Conservation (phyloP, 2,329 filamentous ascomycete genomes). For the Didymella keratinophila region DNA sequence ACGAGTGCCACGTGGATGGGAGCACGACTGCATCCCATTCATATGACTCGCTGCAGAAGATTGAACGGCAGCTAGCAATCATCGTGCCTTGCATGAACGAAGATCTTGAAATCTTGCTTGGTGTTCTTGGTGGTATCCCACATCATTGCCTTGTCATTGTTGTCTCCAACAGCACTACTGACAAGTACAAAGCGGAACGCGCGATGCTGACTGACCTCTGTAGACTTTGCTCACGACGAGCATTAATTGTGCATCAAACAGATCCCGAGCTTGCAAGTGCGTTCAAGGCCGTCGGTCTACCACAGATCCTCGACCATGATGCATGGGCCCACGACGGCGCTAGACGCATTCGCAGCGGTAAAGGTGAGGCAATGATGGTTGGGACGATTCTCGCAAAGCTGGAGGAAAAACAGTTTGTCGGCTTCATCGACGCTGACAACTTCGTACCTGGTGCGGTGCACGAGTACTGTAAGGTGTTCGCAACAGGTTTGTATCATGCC, state of each 20-base stretch:
- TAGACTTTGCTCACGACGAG: not conserved
- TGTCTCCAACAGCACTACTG: not conserved
- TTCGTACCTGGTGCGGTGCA: not conserved
- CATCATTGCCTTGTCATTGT: not conserved
- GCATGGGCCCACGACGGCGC: not conserved
- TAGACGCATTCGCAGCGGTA: not conserved
- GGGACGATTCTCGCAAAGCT: not conserved
- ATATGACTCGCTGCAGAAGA: not conserved
- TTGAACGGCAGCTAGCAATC: not conserved
- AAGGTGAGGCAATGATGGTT: not conserved
- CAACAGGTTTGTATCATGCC: not conserved
- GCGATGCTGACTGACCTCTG: not conserved
- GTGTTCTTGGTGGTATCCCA: not conserved
- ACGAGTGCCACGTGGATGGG: not conserved
- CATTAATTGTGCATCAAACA: not conserved
- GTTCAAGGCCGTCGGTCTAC: not conserved
- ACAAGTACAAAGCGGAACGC: not conserved
- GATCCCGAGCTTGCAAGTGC: not conserved
- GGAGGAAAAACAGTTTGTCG: not conserved
- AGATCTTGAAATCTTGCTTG: not conserved
- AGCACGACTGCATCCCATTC: not conserved
- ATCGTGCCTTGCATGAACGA: not conserved
- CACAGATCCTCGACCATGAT: not conserved
- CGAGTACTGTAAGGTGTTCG: not conserved
- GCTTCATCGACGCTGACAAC: not conserved